phyloP scores from a whole-genome alignment of 202 grass and related monocot species.

The Schoenoplectus triqueter region DNA sequence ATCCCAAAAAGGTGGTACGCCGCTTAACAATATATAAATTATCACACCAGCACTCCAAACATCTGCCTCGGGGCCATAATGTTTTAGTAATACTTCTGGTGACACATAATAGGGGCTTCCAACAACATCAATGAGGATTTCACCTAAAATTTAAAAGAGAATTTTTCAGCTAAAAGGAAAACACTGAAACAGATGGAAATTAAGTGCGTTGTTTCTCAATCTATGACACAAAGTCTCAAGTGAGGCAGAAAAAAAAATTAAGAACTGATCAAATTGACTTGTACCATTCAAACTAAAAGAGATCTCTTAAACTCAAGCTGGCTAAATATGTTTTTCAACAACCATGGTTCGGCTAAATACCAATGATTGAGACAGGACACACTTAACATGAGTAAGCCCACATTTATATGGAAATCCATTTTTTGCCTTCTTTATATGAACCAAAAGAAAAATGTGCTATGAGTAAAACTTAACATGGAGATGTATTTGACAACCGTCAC shows the following conservation, averaged over 20 bases:
- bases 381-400: background rate
- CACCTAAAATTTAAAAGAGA: slow-evolving; percentile 52
- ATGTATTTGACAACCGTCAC: background rate
- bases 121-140: slow-evolving; percentile 84
- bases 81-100: slow-evolving; percentile 86
- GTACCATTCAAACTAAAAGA: slow-evolving; percentile 21
- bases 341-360: background rate
- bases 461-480: background rate
- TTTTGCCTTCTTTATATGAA: background rate
- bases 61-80: slow-evolving; percentile 84
- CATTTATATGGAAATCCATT: background rate
- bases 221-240: background rate
- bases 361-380: background rate
- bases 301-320: slow-evolving; percentile 1
- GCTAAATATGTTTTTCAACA: slow-evolving; percentile 4
- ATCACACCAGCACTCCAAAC: slow-evolving; percentile 99
- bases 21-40: slow-evolving; percentile 95
- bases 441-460: background rate
- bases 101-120: slow-evolving; percentile 97
- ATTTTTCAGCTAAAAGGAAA: background rate
- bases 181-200: background rate
- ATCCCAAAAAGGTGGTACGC: slow-evolving; percentile 98
- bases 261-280: background rate
- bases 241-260: background rate
- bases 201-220: slow-evolving; percentile 8